phyloP scores from a whole-genome alignment of 805 yeast species.

The Teunomyces gatunensis region DNA sequence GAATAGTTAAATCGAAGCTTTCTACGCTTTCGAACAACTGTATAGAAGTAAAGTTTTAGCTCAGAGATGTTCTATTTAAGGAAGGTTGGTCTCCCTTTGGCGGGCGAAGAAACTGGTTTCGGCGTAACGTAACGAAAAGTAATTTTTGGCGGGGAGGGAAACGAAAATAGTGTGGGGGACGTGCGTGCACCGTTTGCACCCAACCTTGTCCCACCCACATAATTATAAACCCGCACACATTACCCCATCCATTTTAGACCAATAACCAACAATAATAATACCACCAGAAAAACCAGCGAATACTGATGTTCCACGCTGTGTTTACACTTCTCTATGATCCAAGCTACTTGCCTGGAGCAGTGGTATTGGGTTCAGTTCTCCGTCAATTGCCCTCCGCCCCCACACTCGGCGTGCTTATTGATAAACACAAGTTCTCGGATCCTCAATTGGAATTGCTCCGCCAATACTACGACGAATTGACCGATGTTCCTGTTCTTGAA shows the following conservation, averaged over 20 bases:
- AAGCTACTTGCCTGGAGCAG: slow-evolving; percentile 56
- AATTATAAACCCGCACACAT: background rate
- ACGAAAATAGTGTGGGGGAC: background rate
- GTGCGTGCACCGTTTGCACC: slow-evolving; percentile 3
- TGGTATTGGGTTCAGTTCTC: slow-evolving; percentile 44
- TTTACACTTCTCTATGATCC: slow-evolving; percentile 49
- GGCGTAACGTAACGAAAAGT: background rate
- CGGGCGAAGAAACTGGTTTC: too few relatives aligned
- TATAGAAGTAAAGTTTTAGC: too few relatives aligned
- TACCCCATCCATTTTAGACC: background rate
- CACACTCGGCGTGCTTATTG: slow-evolving; percentile 32
- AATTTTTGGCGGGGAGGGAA: background rate
- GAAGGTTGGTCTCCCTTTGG: background rate
- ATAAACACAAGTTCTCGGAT: slow-evolving; percentile 21
- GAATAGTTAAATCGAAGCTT: too few relatives aligned
- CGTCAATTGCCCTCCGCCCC: slow-evolving; percentile 6
- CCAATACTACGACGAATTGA: slow-evolving; percentile 27
- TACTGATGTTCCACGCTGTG: slow-evolving; percentile 30
- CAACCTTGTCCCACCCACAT: background rate
- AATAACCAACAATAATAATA: background rate
- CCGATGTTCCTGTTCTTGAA: slow-evolving; percentile 24
- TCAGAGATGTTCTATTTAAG: too few relatives aligned
- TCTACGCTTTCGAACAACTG: too few relatives aligned
- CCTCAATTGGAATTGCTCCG: slow-evolving; percentile 27
- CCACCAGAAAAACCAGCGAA: background rate